phyloP scores from a whole-genome alignment of 2,329 filamentous ascomycete species.

The Alternaria postmessia region DNA sequence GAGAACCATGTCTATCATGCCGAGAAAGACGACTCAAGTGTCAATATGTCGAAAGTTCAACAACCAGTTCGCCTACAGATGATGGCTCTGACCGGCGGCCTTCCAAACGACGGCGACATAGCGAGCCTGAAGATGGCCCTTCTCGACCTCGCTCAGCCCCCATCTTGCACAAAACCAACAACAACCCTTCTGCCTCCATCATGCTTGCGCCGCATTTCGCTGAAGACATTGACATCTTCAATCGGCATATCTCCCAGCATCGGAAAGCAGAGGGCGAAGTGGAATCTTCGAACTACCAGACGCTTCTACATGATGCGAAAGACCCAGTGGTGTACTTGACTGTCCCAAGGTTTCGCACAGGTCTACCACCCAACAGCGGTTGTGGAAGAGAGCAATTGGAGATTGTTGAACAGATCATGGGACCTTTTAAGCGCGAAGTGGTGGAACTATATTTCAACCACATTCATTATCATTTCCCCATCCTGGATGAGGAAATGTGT shows the following conservation, averaged over 20 bases:
- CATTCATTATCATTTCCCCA: slow-evolving; percentile 50
- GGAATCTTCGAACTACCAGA: slow-evolving; percentile 56
- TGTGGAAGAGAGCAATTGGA: slow-evolving; percentile 52
- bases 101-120: slow-evolving; percentile 40
- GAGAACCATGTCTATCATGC: slow-evolving; percentile 52
- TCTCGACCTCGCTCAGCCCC: slow-evolving; percentile 36
- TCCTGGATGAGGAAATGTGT: slow-evolving; percentile 52
- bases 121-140: slow-evolving; percentile 33
- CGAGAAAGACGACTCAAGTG: slow-evolving; percentile 49
- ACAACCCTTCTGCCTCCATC: slow-evolving; percentile 47
- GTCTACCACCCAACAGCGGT: slow-evolving; percentile 45
- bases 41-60: slow-evolving; percentile 44
- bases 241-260: slow-evolving; percentile 50
- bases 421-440: slow-evolving; percentile 49
- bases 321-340: slow-evolving; percentile 55
- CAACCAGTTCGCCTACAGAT: slow-evolving; percentile 32
- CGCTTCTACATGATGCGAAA: slow-evolving; percentile 57
- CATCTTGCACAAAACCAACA: slow-evolving; percentile 40
- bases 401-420: slow-evolving; percentile 53
- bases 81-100: slow-evolving; percentile 33
- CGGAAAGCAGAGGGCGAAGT: slow-evolving; percentile 33
- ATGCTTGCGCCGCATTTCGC: slow-evolving; percentile 53
- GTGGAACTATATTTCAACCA: slow-evolving; percentile 57
- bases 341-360: slow-evolving; percentile 60
- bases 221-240: slow-evolving; percentile 53